A percentile compares a stretch with the other conserved stretches of the same genome.
These are phyloP conservation scores for Aureobasidium vineae DNA, from an alignment of 2,329 filamentous ascomycete genomes.

Conservation along the genomic window DNA sequence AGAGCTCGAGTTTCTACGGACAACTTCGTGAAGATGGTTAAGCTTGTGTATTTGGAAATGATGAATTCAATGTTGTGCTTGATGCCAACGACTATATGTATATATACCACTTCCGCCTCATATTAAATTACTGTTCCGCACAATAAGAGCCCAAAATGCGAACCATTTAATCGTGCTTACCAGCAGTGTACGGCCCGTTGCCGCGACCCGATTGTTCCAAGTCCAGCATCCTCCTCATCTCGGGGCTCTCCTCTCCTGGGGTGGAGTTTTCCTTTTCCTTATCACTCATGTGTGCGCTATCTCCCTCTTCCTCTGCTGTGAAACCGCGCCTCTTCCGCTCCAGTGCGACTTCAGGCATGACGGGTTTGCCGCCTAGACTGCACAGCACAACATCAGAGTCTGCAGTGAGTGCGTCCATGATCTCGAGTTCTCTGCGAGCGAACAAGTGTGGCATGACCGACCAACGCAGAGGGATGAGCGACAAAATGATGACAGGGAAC, in stretches of 20 bases:
- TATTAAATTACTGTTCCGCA: not conserved
- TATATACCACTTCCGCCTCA: not conserved
- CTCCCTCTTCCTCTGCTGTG: slow-evolving; percentile 32
- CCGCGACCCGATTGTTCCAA: slow-evolving; percentile 4
- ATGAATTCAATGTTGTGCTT: too few relatives aligned
- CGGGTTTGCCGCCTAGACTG: slow-evolving; percentile 52
- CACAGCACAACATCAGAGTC: slow-evolving; percentile 55
- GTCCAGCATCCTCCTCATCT: slow-evolving; percentile 29
- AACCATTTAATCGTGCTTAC: slow-evolving; percentile 6
- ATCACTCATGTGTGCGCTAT: slow-evolving; percentile 42
- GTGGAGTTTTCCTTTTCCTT: slow-evolving; percentile 43
- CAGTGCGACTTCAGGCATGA: slow-evolving; percentile 39
- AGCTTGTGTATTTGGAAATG: too few relatives aligned
- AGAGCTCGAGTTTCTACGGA: too few relatives aligned
- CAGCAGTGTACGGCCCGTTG: not conserved
- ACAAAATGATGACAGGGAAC: slow-evolving; percentile 58
- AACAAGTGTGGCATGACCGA: slow-evolving; percentile 54
- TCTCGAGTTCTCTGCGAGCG: slow-evolving; percentile 47
- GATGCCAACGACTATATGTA: not conserved
- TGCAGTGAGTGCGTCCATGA: slow-evolving; percentile 56
- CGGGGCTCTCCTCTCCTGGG: slow-evolving; percentile 44
- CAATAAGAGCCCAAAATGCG: not conserved
- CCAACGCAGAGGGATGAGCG: slow-evolving; percentile 56
- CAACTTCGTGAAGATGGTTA: too few relatives aligned
- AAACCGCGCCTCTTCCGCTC: slow-evolving; percentile 31